A percentile compares a stretch with the other conserved stretches of the same genome.
phyloP scores from a whole-genome alignment of 2,329 filamentous ascomycete species.

The Cadophora gregata region DNA sequence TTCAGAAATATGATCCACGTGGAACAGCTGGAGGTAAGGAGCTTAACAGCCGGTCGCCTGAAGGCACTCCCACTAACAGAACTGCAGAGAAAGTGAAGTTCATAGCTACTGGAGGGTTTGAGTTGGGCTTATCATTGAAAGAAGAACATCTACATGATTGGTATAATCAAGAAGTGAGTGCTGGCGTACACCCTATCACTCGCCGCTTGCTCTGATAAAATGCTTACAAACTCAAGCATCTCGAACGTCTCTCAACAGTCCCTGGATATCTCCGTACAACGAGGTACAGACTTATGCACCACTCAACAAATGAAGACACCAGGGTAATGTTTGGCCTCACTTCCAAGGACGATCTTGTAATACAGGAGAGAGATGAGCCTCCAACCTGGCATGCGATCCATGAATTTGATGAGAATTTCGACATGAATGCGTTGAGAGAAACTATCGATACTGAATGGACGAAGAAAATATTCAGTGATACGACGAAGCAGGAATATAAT shows the following conservation, averaged over 20 bases:
- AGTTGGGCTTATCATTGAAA: not conserved
- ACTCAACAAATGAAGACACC: not conserved
- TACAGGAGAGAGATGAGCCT: not conserved
- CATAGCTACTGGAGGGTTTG: not conserved
- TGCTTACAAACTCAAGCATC: not conserved
- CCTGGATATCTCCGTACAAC: not conserved
- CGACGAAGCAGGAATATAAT: not conserved
- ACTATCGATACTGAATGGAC: not conserved
- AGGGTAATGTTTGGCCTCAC: not conserved
- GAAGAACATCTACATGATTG: not conserved
- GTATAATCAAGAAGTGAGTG: slow-evolving; percentile 3
- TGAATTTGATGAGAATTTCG: not conserved
- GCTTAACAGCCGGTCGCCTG: not conserved
- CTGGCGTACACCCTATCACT: too few species aligned
- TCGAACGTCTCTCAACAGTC: not conserved
- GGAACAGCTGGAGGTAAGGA: not conserved
- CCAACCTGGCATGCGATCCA: slow-evolving; percentile 5
- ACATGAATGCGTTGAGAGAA: not conserved
- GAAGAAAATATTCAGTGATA: not conserved
- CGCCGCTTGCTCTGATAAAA: too few species aligned
- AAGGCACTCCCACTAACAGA: not conserved
- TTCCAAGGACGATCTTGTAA: not conserved
- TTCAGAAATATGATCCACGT: not conserved
- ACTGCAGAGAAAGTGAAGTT: not conserved
- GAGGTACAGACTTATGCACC: not conserved